Evolutionary conservation across 257 asterid species (phyloP).

Genomic region (Petunia secreta): DNA sequence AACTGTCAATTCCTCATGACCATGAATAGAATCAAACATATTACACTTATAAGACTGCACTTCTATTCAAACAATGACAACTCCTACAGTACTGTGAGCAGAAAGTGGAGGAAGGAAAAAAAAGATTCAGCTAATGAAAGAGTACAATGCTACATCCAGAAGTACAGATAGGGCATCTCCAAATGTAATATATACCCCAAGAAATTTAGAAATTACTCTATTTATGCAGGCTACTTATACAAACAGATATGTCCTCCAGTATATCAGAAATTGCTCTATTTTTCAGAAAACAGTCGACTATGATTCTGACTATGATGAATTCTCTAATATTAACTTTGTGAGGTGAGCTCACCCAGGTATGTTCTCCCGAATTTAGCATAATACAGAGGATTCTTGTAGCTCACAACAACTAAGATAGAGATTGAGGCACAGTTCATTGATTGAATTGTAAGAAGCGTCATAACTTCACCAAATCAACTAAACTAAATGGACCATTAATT

Average conservation of each 20-base stretch:
- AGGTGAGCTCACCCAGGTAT: slow-evolving; percentile 24
- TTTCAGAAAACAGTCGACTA: not conserved
- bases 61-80: not conserved
- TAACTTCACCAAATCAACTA: slow-evolving; percentile 1
- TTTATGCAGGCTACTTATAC: not conserved
- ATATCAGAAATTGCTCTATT: not conserved
- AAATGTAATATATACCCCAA: not conserved
- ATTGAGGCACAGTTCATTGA: slow-evolving; percentile 13
- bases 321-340: not conserved
- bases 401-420: not conserved
- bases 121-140: not conserved
- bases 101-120: slow-evolving; percentile 20
- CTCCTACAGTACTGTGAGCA: slow-evolving; percentile 22
- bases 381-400: slow-evolving; percentile 15
- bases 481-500: slow-evolving; percentile 17
- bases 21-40: slow-evolving; percentile 17
- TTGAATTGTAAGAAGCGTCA: slow-evolving; percentile 18
- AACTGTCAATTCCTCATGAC: not conserved
- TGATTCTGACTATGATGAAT: not conserved
- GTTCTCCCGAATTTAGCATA: not conserved
- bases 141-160: not conserved
- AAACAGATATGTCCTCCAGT: not conserved
- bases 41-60: not conserved
- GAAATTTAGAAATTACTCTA: not conserved
- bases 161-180: too few species aligned